Percentiles rank a stretch among this genome's conserved stretches.
Conservation (phyloP, 352 stramenopile genomes). For the Pythium monospermum region DNA sequence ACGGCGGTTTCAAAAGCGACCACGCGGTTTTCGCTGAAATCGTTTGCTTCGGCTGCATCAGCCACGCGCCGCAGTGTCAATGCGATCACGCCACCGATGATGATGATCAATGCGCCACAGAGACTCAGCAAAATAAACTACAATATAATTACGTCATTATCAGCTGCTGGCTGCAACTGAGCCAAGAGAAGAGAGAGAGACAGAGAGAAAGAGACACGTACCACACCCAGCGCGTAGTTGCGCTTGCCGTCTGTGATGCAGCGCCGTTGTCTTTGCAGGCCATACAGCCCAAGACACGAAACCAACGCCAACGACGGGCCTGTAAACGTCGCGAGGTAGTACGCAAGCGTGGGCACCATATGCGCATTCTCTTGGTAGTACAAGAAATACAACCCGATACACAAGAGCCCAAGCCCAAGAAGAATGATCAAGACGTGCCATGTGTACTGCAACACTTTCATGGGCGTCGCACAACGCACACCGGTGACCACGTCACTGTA, state of each 20-base stretch:
- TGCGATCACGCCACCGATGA: slow-evolving; percentile 42
- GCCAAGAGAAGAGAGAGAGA: background rate
- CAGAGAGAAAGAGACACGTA: slow-evolving; percentile 15
- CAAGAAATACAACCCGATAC: slow-evolving; percentile 50
- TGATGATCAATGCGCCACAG: slow-evolving; percentile 33
- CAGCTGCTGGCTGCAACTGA: background rate
- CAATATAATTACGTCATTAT: background rate
- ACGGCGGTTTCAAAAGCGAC: slow-evolving; percentile 40
- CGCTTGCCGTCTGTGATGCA: slow-evolving; percentile 46
- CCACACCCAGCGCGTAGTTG: slow-evolving; percentile 54
- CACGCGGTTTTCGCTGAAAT: slow-evolving; percentile 34
- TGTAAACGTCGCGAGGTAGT: slow-evolving; percentile 48
- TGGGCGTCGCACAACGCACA: slow-evolving; percentile 22
- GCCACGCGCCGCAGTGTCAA: slow-evolving; percentile 38
- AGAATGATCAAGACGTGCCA: slow-evolving; percentile 52
- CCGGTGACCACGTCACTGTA: slow-evolving; percentile 35
- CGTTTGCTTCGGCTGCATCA: slow-evolving; percentile 22
- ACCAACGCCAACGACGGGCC: slow-evolving; percentile 37
- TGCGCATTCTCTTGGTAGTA: slow-evolving; percentile 58
- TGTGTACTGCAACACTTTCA: slow-evolving; percentile 46
- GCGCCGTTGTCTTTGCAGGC: slow-evolving; percentile 42
- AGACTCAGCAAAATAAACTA: slow-evolving; percentile 50
- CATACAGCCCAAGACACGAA: slow-evolving; percentile 38
- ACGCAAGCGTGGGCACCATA: slow-evolving; percentile 41
- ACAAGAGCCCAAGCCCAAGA: slow-evolving; percentile 39